These are phyloP conservation scores for Naganishia albida DNA, from an alignment of 1,284 basidiomycete genomes.

Conservation along the genomic window DNA sequence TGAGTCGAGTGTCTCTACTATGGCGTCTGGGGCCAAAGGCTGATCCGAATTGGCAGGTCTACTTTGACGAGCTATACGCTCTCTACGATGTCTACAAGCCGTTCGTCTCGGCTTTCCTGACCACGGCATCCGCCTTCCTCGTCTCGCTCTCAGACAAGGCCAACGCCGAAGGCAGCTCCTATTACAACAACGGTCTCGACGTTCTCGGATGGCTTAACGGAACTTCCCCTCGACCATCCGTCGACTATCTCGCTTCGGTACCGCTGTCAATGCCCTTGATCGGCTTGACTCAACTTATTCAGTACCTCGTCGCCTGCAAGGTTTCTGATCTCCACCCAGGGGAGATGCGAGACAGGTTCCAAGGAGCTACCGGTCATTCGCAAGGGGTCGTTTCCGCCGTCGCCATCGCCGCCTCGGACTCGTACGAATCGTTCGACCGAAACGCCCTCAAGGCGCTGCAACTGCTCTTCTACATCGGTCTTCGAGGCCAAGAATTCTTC, in stretches of 20 bases:
- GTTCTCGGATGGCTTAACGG: slow-evolving; percentile 82
- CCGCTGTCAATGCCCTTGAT: slow-evolving; percentile 96
- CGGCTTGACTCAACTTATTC: slow-evolving; percentile 90
- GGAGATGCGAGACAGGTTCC: slow-evolving; percentile 72
- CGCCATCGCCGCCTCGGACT: slow-evolving; percentile 76
- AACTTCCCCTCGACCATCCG: slow-evolving; percentile 67
- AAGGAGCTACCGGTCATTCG: slow-evolving; percentile 92
- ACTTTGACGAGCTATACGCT: slow-evolving; percentile 91
- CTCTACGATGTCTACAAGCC: slow-evolving; percentile 89
- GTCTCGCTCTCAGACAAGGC: slow-evolving; percentile 66
- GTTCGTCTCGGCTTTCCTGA: slow-evolving; percentile 73
- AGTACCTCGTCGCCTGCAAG: slow-evolving; percentile 81
- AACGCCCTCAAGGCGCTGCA: slow-evolving; percentile 82
- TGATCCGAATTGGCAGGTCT: slow-evolving; percentile 61
- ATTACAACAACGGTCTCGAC: slow-evolving; percentile 80
- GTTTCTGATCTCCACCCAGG: slow-evolving; percentile 74
- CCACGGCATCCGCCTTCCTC: slow-evolving; percentile 70
- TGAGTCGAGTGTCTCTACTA: slow-evolving; percentile 41
- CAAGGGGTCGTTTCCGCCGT: slow-evolving; percentile 94
- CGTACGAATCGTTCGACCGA: slow-evolving; percentile 69
- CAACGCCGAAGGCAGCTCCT: slow-evolving; percentile 63
- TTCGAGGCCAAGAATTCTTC: slow-evolving; percentile 91
- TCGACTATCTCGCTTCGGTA: slow-evolving; percentile 87
- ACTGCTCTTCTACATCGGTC: slow-evolving; percentile 91
- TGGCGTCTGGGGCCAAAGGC: neutral